These are phyloP conservation scores for Boletellus ananas DNA, from an alignment of 768 basidiomycete genomes.

Conservation along the genomic window DNA sequence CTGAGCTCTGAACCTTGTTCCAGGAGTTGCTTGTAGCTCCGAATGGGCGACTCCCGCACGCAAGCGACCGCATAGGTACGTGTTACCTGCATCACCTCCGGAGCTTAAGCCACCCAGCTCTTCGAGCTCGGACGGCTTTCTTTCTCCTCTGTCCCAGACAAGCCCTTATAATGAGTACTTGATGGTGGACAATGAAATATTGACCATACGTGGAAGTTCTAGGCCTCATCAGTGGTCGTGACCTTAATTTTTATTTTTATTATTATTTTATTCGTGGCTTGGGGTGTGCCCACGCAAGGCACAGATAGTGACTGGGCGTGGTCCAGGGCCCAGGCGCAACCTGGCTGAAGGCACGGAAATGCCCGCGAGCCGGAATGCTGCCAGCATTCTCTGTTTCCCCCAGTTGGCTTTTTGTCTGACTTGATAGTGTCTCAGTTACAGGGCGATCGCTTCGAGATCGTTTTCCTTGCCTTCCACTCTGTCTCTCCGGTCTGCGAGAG, in stretches of 20 bases:
- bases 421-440: not conserved
- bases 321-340: constrained; percentile 1
- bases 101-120: constrained; percentile 8
- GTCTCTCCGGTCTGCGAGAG: not conserved
- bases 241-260: not conserved
- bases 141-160: constrained; percentile 1
- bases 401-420: not conserved
- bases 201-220: constrained; percentile 2
- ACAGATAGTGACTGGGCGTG: not conserved
- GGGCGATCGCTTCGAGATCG: not conserved
- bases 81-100: constrained; percentile 7
- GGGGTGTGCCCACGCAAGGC: not conserved
- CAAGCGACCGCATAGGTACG: constrained; percentile 9
- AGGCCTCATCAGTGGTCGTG: not conserved
- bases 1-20: constrained; percentile 21
- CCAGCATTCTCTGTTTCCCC: constrained; percentile 1
- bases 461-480: not conserved
- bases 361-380: constrained; percentile 6
- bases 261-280: too few relatives aligned
- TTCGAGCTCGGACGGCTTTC: constrained; percentile 12
- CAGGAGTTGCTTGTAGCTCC: not conserved
- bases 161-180: too few relatives aligned
- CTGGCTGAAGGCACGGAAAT: constrained; percentile 9
- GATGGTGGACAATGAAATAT: constrained; percentile 2
- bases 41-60: constrained; percentile 1